Evolutionary conservation across 257 asterid species (phyloP).

Genomic region (Voacanga thouarsii): DNA sequence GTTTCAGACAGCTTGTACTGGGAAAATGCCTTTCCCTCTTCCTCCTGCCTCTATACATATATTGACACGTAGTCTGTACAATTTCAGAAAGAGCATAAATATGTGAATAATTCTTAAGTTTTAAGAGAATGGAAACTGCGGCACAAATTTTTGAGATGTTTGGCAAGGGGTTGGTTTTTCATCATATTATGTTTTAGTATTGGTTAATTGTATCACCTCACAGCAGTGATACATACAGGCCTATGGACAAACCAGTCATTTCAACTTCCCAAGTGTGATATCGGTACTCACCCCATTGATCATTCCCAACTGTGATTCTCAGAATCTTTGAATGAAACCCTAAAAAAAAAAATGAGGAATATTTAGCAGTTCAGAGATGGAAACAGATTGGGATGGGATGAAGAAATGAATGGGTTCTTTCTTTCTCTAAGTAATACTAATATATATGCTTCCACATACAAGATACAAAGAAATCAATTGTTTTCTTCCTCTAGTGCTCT

Average conservation of each 20-base stretch:
- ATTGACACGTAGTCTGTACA: no score
- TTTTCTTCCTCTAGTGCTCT: background rate
- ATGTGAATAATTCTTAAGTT: no score
- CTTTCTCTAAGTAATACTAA: background rate
- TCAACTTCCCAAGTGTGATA: background rate
- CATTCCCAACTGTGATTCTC: conserved; percentile 7
- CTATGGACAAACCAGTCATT: background rate
- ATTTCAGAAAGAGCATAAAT: background rate
- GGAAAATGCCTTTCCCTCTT: no score
- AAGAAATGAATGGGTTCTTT: conserved; percentile 2
- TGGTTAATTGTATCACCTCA: no score
- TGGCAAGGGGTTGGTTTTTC: background rate
- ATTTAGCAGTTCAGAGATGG: background rate
- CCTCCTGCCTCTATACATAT: no score
- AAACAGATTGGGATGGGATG: background rate
- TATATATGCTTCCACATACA: background rate
- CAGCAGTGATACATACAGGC: background rate
- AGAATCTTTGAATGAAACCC: conserved; percentile 50
- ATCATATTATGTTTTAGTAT: no score
- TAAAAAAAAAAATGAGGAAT: conserved; percentile 7
- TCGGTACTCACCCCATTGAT: conserved; percentile 20
- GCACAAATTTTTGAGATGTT: no score
- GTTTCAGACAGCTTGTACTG: no score
- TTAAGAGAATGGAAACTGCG: no score
- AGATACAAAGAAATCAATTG: background rate